Evolutionary conservation across 306 rosid genomes (phyloP), one percentile per base, ranked within the genome.

Genomic region (Rosa multiflora): DNA sequence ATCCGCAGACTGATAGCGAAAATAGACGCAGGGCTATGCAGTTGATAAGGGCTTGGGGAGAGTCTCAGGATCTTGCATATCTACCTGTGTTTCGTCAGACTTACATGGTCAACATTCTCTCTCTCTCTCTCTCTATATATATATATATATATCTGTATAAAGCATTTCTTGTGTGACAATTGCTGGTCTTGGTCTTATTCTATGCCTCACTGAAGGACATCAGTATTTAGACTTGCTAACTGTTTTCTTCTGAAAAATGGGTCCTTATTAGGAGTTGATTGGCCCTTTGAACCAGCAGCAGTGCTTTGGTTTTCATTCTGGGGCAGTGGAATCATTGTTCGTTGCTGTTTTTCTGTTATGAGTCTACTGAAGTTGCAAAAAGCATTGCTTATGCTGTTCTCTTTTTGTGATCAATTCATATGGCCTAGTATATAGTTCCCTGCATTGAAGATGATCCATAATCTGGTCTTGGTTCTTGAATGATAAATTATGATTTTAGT

Each of bases 31-130:
- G 86, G 79, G 93, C 92, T 32, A 77, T 86, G 48, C 91, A 90
- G 64, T 80, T 92, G 80, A 86, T 92, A 43, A 87, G 89, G 88
- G 95, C 97, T 56, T 92, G 97, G 97, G 97, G 95, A 23, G 81
- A 90, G 79, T 92, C 97, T 2, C 63, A 85, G 83, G 97, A 92
- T 44, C 89, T 92, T 66, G 93, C 92, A 2, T 92, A 92, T 88
- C 87, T 92, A 4, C 96, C 97, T 1, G 97, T 88, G 39, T 92
- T 92, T 84, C 91, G 23, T 70, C 97, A 92, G 79, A 89, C 95
- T 80, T 92, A 87, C 37, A 67, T 81, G 97, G 97, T 92, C 11
- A 53, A 81, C 14, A 43, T 1, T 37, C 5, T 42, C 32, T 29
- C 32, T 29, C 32, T 29, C 32, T 29, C 32, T 1, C 32, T 29